Percentiles rank a stretch among this genome's conserved stretches.
Evolutionary conservation across 2,329 filamentous ascomycete genomes (phyloP).

Genomic region (Macrophomina tecta): DNA sequence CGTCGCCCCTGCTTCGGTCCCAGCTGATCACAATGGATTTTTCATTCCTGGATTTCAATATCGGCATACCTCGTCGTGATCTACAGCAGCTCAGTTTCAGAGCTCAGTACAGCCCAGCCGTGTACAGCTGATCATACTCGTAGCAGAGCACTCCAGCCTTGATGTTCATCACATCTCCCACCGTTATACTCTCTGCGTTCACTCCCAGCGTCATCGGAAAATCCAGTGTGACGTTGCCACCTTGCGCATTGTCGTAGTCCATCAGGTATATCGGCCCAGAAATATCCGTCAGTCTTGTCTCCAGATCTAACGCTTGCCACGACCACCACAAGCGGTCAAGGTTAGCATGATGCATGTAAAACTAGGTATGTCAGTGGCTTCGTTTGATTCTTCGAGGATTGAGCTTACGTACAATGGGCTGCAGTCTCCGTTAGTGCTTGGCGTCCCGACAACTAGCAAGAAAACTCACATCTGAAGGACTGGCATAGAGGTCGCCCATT

Average conservation of each 20-base stretch:
- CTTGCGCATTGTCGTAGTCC: slow-evolving; percentile 25
- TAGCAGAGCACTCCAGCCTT: slow-evolving; percentile 28
- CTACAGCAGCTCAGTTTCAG: not conserved
- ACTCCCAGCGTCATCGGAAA: slow-evolving; percentile 22
- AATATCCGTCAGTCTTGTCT: slow-evolving; percentile 36
- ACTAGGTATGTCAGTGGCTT: not conserved
- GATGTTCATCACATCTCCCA: slow-evolving; percentile 27
- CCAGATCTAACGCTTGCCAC: slow-evolving; percentile 55
- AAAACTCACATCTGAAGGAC: not conserved
- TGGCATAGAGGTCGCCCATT: slow-evolving; percentile 21
- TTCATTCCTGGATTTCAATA: not conserved
- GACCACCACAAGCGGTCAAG: slow-evolving; percentile 58
- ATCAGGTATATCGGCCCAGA: slow-evolving; percentile 30
- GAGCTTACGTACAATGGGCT: slow-evolving; percentile 39
- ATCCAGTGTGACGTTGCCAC: slow-evolving; percentile 24
- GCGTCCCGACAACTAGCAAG: slow-evolving; percentile 41
- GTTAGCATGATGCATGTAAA: slow-evolving; percentile 52
- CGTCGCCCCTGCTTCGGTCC: too few relatives aligned
- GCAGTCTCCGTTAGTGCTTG: slow-evolving; percentile 52
- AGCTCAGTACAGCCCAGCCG: not conserved
- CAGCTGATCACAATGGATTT: not conserved
- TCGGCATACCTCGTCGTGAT: not conserved
- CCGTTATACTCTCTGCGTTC: slow-evolving; percentile 25
- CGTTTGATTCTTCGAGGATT: not conserved
- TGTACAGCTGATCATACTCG: slow-evolving; percentile 22